Conservation (phyloP, 2,329 filamentous ascomycete genomes). For the Cordyceps pruinosa region DNA sequence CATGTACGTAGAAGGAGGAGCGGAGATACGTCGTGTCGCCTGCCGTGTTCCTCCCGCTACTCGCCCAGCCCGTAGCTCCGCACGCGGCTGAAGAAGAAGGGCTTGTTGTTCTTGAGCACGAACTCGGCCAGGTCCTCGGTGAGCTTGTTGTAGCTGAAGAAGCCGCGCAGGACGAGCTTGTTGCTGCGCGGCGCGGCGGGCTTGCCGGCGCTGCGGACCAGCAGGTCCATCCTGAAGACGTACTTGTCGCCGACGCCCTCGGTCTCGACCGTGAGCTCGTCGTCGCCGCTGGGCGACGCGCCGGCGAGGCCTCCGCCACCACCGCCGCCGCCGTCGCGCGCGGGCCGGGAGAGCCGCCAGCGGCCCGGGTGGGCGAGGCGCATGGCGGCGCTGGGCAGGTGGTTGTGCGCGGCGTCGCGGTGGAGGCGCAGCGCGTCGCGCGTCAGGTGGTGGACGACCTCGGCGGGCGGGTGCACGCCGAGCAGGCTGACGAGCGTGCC, state of each 20-base stretch:
- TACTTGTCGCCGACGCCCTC: conserved; percentile 76
- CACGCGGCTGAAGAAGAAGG: conserved; percentile 62
- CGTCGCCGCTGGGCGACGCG: conserved; percentile 42
- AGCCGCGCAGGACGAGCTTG: conserved; percentile 81
- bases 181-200: conserved; percentile 62
- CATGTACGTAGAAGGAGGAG: not conserved
- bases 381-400: conserved; percentile 49
- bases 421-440: conserved; percentile 56
- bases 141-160: conserved; percentile 82
- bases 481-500: conserved; percentile 76
- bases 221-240: conserved; percentile 74
- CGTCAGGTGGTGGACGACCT: conserved; percentile 79
- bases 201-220: conserved; percentile 57
- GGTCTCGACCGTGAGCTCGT: conserved; percentile 76
- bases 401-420: conserved; percentile 23
- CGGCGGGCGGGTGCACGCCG: conserved; percentile 72
- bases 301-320: conserved; percentile 27
- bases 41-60: not conserved
- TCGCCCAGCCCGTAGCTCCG: conserved; percentile 49
- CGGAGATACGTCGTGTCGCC: not conserved
- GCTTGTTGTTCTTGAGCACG: conserved; percentile 53
- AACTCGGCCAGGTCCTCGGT: conserved; percentile 92
- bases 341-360: conserved; percentile 38
- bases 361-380: conserved; percentile 56
- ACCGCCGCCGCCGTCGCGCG: not conserved